These are phyloP conservation scores for Cercospora sesami DNA, from an alignment of 2,329 filamentous ascomycete species.

Conservation along the genomic window DNA sequence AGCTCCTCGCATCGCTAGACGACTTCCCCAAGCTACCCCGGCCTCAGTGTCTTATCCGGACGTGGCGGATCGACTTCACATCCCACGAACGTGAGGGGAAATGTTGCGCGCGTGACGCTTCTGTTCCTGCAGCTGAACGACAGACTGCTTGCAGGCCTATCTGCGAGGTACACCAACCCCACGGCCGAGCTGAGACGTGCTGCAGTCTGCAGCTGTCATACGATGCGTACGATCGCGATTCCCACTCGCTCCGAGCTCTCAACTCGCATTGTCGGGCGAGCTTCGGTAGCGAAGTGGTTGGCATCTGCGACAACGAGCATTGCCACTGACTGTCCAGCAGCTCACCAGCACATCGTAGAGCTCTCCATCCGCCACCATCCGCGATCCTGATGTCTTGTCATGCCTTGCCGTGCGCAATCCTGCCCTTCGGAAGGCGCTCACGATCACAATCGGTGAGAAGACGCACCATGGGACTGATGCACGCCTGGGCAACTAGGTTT, in stretches of 20 bases:
- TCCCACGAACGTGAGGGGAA: neutral
- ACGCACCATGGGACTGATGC: neutral
- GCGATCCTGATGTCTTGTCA: neutral
- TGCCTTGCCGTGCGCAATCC: neutral
- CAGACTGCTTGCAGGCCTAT: neutral
- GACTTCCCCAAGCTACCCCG: neutral
- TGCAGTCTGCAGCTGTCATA: neutral
- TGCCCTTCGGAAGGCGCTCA: neutral
- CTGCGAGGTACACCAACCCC: neutral
- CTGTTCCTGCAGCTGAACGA: neutral
- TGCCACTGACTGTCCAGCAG: neutral
- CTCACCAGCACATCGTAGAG: neutral
- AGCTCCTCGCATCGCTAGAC: neutral
- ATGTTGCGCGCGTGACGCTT: neutral
- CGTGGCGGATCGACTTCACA: neutral
- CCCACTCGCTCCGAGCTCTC: neutral
- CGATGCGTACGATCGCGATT: neutral
- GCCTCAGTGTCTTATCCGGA: neutral
- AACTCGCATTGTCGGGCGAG: neutral
- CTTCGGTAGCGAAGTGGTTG: neutral
- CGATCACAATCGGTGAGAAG: neutral
- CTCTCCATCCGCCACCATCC: neutral
- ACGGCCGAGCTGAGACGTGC: neutral
- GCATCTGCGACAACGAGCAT: neutral
- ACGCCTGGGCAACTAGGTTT: constrained; percentile 3